Evolutionary conservation across 75 land plant species (phyloP).

Genomic region (Adiantum capillusveneris): DNA sequence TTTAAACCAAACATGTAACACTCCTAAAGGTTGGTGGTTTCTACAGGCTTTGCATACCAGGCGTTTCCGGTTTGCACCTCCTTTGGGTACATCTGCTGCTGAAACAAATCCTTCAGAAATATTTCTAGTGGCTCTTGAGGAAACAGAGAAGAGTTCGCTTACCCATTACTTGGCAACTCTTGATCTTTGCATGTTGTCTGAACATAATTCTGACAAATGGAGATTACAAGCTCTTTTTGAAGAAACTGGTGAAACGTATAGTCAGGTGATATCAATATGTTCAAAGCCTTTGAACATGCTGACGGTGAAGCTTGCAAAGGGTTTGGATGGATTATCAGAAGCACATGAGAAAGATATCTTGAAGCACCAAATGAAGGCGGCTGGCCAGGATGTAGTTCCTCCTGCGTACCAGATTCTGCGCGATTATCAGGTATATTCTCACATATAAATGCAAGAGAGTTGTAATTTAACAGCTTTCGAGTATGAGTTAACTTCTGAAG

Average conservation of each 20-base stretch:
- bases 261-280: conserved; percentile 51
- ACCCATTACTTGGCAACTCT: conserved; percentile 82
- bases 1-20: no score
- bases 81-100: conserved; percentile 88
- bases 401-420: conserved; percentile 36
- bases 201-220: conserved; percentile 84
- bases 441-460: no score
- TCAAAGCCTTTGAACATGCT: conserved; percentile 74
- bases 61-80: conserved; percentile 83
- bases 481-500: no score
- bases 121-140: conserved; percentile 65
- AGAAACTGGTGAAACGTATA: conserved; percentile 91
- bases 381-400: conserved; percentile 14
- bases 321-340: conserved; percentile 39
- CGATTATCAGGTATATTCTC: conserved; percentile 61
- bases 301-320: conserved; percentile 41
- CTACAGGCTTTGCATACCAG: conserved; percentile 70
- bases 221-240: conserved; percentile 91
- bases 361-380: conserved; percentile 46
- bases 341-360: conserved; percentile 28
- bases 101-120: conserved; percentile 79
- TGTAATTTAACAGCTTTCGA: no score
- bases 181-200: conserved; percentile 80
- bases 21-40: background rate
- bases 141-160: conserved; percentile 46